Evolutionary conservation across 331 rosid species (phyloP).

Genomic region (Rhamnella rubrinervis): DNA sequence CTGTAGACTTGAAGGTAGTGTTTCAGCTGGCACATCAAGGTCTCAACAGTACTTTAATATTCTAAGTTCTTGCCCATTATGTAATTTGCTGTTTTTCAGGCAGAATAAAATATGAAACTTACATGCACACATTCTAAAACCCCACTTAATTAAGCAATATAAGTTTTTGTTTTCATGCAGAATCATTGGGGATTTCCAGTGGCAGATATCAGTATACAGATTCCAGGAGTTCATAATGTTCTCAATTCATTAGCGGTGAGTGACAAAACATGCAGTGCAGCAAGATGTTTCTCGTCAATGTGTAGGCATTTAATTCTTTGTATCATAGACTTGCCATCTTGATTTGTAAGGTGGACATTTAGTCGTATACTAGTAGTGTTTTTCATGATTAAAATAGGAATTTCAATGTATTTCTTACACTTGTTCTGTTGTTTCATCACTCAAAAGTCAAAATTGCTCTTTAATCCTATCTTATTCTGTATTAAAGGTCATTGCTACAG

Average conservation of each 20-base stretch:
- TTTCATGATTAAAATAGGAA: not conserved
- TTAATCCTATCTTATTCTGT: not conserved
- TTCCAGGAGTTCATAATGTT: slow-evolving; percentile 36
- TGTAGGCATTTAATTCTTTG: not conserved
- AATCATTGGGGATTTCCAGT: slow-evolving; percentile 23
- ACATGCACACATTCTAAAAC: not conserved
- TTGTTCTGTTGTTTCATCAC: not conserved
- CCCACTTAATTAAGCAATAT: not conserved
- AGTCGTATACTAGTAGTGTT: not conserved
- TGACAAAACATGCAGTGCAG: not conserved
- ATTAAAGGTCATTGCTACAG: slow-evolving; percentile 28
- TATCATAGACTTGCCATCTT: not conserved
- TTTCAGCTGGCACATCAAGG: not conserved
- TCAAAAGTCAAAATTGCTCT: not conserved
- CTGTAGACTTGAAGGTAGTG: not conserved
- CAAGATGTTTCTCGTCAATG: not conserved
- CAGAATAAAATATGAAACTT: not conserved
- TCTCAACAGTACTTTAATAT: not conserved
- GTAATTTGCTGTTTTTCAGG: not conserved
- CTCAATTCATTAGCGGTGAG: slow-evolving; percentile 41
- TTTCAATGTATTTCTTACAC: not conserved
- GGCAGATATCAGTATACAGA: slow-evolving; percentile 28
- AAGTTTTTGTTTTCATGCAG: slow-evolving; percentile 13
- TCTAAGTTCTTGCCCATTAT: too few relatives aligned
- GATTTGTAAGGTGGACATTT: not conserved